Evolutionary conservation across 192 early-diverging fungal genomes (phyloP).

Genomic region (Coemansia asiatica): DNA sequence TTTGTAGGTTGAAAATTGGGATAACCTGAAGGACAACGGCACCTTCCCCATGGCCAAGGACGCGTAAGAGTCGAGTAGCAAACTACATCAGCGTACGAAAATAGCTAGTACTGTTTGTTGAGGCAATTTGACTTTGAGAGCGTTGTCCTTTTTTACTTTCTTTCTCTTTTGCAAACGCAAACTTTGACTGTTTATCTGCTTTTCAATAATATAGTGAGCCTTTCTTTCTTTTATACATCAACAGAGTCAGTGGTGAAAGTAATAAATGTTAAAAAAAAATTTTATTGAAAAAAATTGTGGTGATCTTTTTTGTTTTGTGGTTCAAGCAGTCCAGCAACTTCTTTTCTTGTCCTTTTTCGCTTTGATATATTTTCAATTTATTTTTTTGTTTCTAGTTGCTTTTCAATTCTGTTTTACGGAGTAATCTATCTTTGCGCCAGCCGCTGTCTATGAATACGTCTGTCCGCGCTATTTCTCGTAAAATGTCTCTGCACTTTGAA

Average conservation of each 20-base stretch:
- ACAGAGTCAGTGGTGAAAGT: not conserved
- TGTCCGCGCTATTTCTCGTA: slow-evolving; percentile 5
- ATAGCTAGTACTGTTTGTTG: not conserved
- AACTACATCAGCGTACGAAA: not conserved
- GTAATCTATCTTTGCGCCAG: not conserved
- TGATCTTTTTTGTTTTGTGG: not conserved
- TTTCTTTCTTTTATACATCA: not conserved
- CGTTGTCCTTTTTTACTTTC: not conserved
- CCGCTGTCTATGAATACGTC: not conserved
- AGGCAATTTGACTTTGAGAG: not conserved
- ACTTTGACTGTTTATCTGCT: not conserved
- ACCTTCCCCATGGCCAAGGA: slow-evolving; percentile 37
- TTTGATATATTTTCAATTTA: not conserved
- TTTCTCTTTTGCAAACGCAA: not conserved
- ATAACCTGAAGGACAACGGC: slow-evolving; percentile 51
- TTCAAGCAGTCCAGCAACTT: not conserved
- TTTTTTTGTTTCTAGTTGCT: not conserved
- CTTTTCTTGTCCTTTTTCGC: not conserved
- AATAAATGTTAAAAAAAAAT: too few species aligned
- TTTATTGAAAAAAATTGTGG: too few species aligned
- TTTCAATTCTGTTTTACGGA: not conserved
- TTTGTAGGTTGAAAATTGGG: slow-evolving; percentile 56
- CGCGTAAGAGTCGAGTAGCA: not conserved
- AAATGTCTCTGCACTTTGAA: slow-evolving; percentile 47
- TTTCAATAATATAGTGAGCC: not conserved